Evolutionary conservation across 164 flowering plant genomes (phyloP).

Genomic region (Vitis labrusca): DNA sequence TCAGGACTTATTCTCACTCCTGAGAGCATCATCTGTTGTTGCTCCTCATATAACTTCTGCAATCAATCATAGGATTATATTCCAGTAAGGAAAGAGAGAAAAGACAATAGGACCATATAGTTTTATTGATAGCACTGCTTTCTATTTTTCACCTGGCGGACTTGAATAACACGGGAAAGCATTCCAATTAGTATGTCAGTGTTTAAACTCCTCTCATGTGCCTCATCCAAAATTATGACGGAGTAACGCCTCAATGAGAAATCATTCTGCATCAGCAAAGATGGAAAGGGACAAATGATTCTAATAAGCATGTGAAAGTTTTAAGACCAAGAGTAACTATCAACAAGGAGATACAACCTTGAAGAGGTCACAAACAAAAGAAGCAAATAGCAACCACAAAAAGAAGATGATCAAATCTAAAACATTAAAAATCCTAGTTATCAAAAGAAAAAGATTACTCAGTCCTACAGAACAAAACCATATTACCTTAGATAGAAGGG

Average conservation of each 20-base stretch:
- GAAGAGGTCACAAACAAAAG: too few species aligned
- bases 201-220: constrained; percentile 97
- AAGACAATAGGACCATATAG: neutral
- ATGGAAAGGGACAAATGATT: neutral
- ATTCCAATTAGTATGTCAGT: constrained; percentile 96
- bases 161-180: constrained; percentile 73
- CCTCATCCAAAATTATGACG: constrained; percentile 87
- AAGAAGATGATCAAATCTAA: too few species aligned
- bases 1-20: constrained; percentile 48
- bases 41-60: constrained; percentile 58
- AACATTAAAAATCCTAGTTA: too few species aligned
- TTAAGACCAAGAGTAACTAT: too few species aligned
- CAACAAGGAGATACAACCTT: too few species aligned
- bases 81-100: constrained; percentile 1
- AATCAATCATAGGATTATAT: constrained; percentile 14
- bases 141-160: constrained; percentile 60
- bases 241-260: constrained; percentile 77
- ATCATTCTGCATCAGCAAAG: constrained; percentile 64
- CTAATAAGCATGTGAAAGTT: neutral
- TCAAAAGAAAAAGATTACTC: too few species aligned
- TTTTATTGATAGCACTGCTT: neutral
- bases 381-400: too few species aligned
- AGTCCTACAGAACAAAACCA: too few species aligned
- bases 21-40: constrained; percentile 48
- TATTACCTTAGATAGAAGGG: too few species aligned